Evolutionary conservation across 495 filamentous ascomycete genomes (phyloP).

Genomic region (Xylaria scruposa): DNA sequence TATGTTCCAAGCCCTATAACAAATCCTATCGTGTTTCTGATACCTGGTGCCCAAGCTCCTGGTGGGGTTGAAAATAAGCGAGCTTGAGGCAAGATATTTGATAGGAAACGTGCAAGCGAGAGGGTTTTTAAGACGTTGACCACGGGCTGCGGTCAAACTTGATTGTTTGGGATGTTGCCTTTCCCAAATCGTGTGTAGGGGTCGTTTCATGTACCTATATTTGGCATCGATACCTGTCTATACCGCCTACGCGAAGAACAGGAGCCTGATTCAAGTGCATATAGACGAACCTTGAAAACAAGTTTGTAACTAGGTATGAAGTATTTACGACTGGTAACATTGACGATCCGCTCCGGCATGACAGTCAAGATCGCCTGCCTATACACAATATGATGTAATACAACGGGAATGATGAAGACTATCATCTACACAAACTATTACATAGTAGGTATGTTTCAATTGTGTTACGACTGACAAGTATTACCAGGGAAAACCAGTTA

Average conservation of each 20-base stretch:
- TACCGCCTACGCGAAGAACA: not conserved
- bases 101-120: constrained; percentile 1
- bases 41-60: not conserved
- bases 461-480: constrained; percentile 8
- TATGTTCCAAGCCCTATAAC: not conserved
- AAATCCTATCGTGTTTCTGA: not conserved
- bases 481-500: constrained; percentile 3
- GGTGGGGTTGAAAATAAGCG: not conserved
- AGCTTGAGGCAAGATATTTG: not conserved
- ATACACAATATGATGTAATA: constrained; percentile 14
- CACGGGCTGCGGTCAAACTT: not conserved
- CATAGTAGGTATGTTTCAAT: not conserved
- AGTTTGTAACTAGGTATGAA: not conserved
- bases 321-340: not conserved
- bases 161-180: not conserved
- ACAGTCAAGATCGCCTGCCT: not conserved
- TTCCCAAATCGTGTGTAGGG: not conserved
- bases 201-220: not conserved
- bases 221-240: not conserved
- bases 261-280: not conserved
- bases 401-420: not conserved
- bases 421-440: not conserved
- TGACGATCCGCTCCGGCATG: not conserved
- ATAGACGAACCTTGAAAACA: not conserved
- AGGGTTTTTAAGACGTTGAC: not conserved